A percentile compares a stretch with the other conserved stretches of the same genome.
phyloP scores from a whole-genome alignment of 345 rosid genomes.

The Salix purpurea region DNA sequence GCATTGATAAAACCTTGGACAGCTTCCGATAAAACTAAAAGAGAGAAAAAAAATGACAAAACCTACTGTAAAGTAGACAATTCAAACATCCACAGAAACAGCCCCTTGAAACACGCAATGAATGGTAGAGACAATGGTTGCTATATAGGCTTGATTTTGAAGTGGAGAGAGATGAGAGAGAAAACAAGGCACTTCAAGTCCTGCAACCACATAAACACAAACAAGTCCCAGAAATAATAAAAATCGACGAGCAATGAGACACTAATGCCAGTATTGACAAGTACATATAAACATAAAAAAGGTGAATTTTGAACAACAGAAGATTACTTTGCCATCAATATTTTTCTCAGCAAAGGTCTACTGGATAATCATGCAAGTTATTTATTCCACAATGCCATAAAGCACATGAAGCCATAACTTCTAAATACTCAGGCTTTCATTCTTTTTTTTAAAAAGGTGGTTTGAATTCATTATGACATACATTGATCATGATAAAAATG shows the following conservation, averaged over 20 bases:
- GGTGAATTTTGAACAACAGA: not conserved
- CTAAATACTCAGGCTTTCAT: not conserved
- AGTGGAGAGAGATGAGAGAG: constrained; percentile 98
- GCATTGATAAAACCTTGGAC: not conserved
- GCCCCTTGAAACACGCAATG: not conserved
- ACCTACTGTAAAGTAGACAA: constrained; percentile 11
- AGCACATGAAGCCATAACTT: not conserved
- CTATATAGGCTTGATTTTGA: constrained; percentile 98
- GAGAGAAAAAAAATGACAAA: constrained; percentile 4
- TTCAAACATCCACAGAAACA: not conserved
- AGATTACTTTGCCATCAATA: not conserved
- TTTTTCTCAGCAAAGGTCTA: not conserved
- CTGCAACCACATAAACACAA: constrained; percentile 46
- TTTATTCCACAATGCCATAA: not conserved
- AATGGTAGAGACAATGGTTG: not conserved
- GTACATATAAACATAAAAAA: not conserved
- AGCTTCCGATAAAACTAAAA: not conserved
- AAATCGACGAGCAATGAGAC: not conserved
- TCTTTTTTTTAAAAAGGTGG: not conserved
- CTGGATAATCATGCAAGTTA: not conserved
- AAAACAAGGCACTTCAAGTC: constrained; percentile 98
- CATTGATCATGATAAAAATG: not conserved
- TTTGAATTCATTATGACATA: not conserved
- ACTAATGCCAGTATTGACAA: not conserved
- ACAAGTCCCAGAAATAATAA: constrained; percentile 15